phyloP scores from a whole-genome alignment of 495 filamentous ascomycete species.

The Penicillium taxi region DNA sequence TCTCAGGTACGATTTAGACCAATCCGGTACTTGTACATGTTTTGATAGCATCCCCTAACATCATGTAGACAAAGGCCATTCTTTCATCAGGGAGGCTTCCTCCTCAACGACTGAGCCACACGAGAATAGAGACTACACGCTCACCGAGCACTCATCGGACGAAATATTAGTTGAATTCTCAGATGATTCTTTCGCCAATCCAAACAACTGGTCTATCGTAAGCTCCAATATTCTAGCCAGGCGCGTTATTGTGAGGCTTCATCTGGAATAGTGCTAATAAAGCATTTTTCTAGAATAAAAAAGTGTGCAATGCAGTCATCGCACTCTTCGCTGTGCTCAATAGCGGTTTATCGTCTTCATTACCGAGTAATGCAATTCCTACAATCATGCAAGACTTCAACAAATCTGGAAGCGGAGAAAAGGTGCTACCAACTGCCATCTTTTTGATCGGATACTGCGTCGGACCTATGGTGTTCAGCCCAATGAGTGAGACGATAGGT shows the following conservation, averaged over 20 bases:
- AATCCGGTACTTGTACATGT: neutral
- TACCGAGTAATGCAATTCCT: slow-evolving; percentile 58
- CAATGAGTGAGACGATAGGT: slow-evolving; percentile 63
- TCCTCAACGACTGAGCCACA: slow-evolving; percentile 3
- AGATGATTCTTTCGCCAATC: slow-evolving; percentile 19
- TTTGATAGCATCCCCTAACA: slow-evolving; percentile 13
- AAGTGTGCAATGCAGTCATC: slow-evolving; percentile 48
- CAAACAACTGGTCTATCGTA: slow-evolving; percentile 29
- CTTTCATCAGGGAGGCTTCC: slow-evolving; percentile 2
- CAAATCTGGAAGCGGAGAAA: slow-evolving; percentile 31
- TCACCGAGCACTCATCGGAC: slow-evolving; percentile 17
- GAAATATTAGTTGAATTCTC: slow-evolving; percentile 26
- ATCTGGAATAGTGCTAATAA: too few species aligned
- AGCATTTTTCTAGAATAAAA: slow-evolving; percentile 36
- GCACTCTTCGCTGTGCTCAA: slow-evolving; percentile 59
- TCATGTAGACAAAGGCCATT: slow-evolving; percentile 7
- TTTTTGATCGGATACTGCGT: slow-evolving; percentile 65
- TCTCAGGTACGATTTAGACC: slow-evolving; percentile 10
- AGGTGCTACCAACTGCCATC: slow-evolving; percentile 65
- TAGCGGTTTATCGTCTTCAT: slow-evolving; percentile 59
- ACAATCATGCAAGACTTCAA: slow-evolving; percentile 39
- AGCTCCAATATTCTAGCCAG: slow-evolving; percentile 4
- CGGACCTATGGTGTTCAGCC: slow-evolving; percentile 59
- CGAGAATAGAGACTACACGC: slow-evolving; percentile 12
- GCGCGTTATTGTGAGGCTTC: too few species aligned